Conservation (phyloP, 306 rosid species). For the Begonia loranthoides region DNA sequence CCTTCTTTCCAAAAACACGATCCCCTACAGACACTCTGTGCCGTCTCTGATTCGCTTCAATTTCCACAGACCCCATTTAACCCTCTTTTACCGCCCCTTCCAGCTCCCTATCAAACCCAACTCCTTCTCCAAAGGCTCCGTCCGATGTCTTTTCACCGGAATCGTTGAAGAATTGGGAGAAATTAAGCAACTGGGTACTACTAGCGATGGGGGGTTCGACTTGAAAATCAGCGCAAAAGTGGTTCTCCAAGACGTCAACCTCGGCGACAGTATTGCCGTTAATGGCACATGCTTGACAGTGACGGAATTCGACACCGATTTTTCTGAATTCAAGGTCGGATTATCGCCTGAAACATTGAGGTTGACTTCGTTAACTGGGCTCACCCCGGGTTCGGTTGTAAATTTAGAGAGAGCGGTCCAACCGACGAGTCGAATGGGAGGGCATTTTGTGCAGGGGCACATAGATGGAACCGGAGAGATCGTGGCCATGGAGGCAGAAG, state of each 20-base stretch:
- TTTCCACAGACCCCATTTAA: slow-evolving; percentile 22
- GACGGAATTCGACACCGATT: slow-evolving; percentile 30
- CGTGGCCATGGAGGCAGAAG: slow-evolving; percentile 40
- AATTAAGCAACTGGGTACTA: slow-evolving; percentile 35
- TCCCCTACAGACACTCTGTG: not conserved
- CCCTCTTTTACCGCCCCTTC: slow-evolving; percentile 19
- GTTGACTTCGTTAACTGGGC: slow-evolving; percentile 60
- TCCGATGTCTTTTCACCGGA: slow-evolving; percentile 69
- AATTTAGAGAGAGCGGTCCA: slow-evolving; percentile 76
- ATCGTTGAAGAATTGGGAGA: slow-evolving; percentile 82
- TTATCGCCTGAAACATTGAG: slow-evolving; percentile 72
- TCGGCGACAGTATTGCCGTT: slow-evolving; percentile 87
- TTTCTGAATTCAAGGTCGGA: slow-evolving; percentile 63
- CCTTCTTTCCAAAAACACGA: slow-evolving; percentile 2
- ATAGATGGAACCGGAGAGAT: slow-evolving; percentile 89
- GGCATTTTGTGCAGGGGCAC: slow-evolving; percentile 94
- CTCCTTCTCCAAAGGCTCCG: slow-evolving; percentile 8
- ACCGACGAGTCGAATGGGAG: slow-evolving; percentile 74
- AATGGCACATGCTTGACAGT: slow-evolving; percentile 89
- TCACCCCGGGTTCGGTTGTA: slow-evolving; percentile 43
- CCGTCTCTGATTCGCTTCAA: slow-evolving; percentile 19
- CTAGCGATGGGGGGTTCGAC: slow-evolving; percentile 46
- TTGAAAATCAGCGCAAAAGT: slow-evolving; percentile 41
- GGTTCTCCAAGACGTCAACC: slow-evolving; percentile 62
- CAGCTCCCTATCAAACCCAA: slow-evolving; percentile 6